These are phyloP conservation scores for Lunularia cruciata DNA, from an alignment of 225 moss, liverwort and hornwort species.

Conservation along the genomic window DNA sequence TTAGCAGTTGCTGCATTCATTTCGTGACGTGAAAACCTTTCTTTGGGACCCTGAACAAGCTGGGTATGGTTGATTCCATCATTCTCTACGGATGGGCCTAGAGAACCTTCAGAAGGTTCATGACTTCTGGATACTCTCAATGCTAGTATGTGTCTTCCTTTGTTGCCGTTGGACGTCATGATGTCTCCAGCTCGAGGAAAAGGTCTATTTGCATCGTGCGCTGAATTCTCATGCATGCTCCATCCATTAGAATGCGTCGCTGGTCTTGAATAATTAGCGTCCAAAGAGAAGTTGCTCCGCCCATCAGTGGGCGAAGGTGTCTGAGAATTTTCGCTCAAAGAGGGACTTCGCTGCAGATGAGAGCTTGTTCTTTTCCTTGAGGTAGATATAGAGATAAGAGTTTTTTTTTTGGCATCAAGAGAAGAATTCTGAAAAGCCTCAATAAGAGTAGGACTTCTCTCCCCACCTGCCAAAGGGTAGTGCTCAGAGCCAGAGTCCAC, in stretches of 20 bases:
- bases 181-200: neutral
- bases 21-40: neutral
- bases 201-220: neutral
- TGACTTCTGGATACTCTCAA: constrained; percentile 12
- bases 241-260: constrained; percentile 1
- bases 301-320: constrained; percentile 10
- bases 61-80: neutral
- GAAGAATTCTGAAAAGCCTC: constrained; percentile 10
- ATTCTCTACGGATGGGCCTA: constrained; percentile 15
- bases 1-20: constrained; percentile 10
- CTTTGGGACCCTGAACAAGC: constrained; percentile 1
- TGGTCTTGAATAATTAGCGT: constrained; percentile 15
- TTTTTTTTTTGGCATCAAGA: constrained; percentile 10
- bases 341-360: constrained; percentile 11
- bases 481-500: constrained; percentile 19
- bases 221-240: neutral
- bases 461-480: constrained; percentile 4
- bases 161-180: neutral
- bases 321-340: constrained; percentile 20
- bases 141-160: neutral
- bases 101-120: constrained; percentile 19
- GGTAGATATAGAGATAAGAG: constrained; percentile 14
- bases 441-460: constrained; percentile 13
- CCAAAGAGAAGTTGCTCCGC: neutral
- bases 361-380: constrained; percentile 22